Conservation (phyloP, 2,329 filamentous ascomycete species). For the Aspergillus awamori region DNA sequence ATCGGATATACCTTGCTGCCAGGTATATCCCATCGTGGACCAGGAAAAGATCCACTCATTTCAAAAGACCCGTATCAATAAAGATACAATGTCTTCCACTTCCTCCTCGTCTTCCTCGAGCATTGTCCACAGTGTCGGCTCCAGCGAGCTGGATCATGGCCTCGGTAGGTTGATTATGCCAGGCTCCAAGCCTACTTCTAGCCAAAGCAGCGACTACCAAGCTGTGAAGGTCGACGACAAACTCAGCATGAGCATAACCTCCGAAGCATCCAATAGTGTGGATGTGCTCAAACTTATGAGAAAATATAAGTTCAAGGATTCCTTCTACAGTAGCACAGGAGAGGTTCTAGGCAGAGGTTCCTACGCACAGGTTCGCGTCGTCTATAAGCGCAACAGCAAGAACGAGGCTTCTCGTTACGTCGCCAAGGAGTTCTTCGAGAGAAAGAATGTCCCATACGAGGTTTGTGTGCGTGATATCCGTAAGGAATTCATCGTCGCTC, state of each 20-base stretch:
- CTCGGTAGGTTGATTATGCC: not conserved
- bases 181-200: not conserved
- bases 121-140: not conserved
- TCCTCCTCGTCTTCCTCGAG: not conserved
- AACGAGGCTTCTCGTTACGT: slow-evolving; percentile 62
- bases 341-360: slow-evolving; percentile 73
- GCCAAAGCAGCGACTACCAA: not conserved
- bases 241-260: not conserved
- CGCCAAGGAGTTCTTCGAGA: slow-evolving; percentile 82
- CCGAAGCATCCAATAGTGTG: not conserved
- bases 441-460: slow-evolving; percentile 66
- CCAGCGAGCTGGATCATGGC: not conserved
- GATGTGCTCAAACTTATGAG: too few relatives aligned
- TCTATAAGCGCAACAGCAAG: slow-evolving; percentile 67
- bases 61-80: not conserved
- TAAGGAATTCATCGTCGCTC: slow-evolving; percentile 85
- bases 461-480: slow-evolving; percentile 90
- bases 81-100: not conserved
- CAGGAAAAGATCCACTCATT: not conserved
- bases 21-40: not conserved
- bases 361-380: slow-evolving; percentile 79
- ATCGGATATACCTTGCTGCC: too few relatives aligned
- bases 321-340: not conserved
- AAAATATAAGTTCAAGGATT: not conserved
- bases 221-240: not conserved